phyloP scores from a whole-genome alignment of 1,284 basidiomycete species.

The Fomitopsis palustris region DNA sequence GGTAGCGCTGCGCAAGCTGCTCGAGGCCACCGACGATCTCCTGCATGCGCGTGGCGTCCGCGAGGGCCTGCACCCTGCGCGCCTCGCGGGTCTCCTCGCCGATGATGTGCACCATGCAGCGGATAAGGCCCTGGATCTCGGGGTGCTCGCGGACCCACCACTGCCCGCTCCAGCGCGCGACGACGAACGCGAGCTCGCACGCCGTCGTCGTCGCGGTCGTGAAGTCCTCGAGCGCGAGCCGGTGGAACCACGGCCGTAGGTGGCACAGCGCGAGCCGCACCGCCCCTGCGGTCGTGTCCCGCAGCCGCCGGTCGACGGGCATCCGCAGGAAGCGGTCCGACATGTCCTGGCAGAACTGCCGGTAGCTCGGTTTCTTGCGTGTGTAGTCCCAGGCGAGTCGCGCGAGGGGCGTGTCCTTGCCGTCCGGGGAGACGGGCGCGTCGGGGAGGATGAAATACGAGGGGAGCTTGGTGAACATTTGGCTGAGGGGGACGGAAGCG shows the following conservation, averaged over 20 bases:
- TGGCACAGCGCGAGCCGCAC: conserved; percentile 63
- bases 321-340: conserved; percentile 56
- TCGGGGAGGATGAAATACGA: conserved; percentile 59
- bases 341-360: conserved; percentile 67
- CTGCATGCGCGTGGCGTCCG: conserved; percentile 44
- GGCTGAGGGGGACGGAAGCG: conserved; percentile 62
- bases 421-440: conserved; percentile 27
- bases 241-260: conserved; percentile 66
- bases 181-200: conserved; percentile 50
- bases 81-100: conserved; percentile 61
- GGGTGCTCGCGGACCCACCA: conserved; percentile 60
- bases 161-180: conserved; percentile 67
- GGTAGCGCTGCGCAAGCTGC: conserved; percentile 34
- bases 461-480: conserved; percentile 60
- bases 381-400: conserved; percentile 58
- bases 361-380: conserved; percentile 56
- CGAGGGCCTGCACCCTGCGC: conserved; percentile 34
- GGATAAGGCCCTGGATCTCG: conserved; percentile 55
- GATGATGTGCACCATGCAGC: conserved; percentile 52
- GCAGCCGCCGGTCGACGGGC: conserved; percentile 48
- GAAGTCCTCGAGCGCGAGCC: conserved; percentile 44
- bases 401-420: conserved; percentile 39
- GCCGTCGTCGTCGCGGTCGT: conserved; percentile 44
- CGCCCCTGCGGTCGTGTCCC: conserved; percentile 63
- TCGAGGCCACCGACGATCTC: conserved; percentile 48